Conservation (phyloP, 1,284 basidiomycete species). For the Takashimella tepidaria region DNA sequence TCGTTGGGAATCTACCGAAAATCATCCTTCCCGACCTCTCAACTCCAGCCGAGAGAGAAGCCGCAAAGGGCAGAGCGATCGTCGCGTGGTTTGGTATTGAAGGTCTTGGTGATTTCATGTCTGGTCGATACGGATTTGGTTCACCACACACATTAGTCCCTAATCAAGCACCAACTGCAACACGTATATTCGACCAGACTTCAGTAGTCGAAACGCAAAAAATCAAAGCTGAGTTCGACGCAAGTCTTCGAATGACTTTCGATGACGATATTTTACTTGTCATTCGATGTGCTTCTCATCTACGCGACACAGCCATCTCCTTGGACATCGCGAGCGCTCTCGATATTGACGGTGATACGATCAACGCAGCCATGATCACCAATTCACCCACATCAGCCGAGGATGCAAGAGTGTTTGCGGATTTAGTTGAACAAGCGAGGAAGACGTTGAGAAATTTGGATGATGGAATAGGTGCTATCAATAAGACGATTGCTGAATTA, state of each 20-base stretch:
- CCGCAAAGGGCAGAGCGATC: constrained; percentile 11
- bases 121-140: constrained; percentile 38
- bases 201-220: constrained; percentile 22
- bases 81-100: constrained; percentile 26
- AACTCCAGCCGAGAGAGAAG: constrained; percentile 9
- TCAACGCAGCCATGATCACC: constrained; percentile 4
- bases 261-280: constrained; percentile 16
- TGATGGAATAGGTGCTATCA: constrained; percentile 14
- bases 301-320: constrained; percentile 15
- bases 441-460: constrained; percentile 35
- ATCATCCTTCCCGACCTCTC: constrained; percentile 13
- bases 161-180: neutral
- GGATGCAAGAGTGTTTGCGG: constrained; percentile 27
- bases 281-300: constrained; percentile 18
- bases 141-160: neutral
- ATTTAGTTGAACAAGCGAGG: constrained; percentile 36
- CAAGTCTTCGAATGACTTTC: constrained; percentile 6
- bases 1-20: constrained; percentile 27
- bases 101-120: constrained; percentile 27
- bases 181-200: constrained; percentile 21
- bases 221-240: constrained; percentile 26
- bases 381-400: constrained; percentile 17
- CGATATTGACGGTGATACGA: constrained; percentile 42
- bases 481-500: constrained; percentile 12
- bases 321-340: constrained; percentile 44